Percentiles rank a stretch among this genome's conserved stretches.
These are phyloP conservation scores for Penicillium pancosmium DNA, from an alignment of 495 filamentous ascomycete genomes.

Conservation along the genomic window DNA sequence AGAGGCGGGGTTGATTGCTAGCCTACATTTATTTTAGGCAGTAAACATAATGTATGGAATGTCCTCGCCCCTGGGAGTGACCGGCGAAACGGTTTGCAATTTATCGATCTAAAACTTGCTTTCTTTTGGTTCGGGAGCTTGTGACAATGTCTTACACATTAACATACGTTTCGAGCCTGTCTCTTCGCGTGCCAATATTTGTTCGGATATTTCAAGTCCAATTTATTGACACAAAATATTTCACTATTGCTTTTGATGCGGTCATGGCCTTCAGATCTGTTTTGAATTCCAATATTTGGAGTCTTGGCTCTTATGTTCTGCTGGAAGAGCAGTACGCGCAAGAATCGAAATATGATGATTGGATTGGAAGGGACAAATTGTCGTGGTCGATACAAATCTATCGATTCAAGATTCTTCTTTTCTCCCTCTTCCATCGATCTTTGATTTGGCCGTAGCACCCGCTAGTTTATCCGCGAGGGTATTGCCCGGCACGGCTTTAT, in stretches of 20 bases:
- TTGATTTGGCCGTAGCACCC: not conserved
- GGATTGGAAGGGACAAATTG: no score
- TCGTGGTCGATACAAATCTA: no score
- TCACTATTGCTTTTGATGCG: not conserved
- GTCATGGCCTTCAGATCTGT: constrained; percentile 1
- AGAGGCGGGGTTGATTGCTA: not conserved
- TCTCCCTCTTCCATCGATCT: no score
- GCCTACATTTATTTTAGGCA: not conserved
- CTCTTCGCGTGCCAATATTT: no score
- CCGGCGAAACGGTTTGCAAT: no score
- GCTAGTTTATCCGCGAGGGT: not conserved
- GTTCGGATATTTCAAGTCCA: no score
- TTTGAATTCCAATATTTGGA: constrained; percentile 7
- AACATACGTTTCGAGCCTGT: no score
- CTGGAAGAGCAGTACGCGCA: not conserved
- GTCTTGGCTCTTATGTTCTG: not conserved
- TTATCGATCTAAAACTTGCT: no score
- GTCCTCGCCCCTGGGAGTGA: not conserved
- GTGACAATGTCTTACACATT: no score
- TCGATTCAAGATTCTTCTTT: no score
- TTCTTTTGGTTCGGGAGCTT: no score
- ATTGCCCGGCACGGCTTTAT: not conserved
- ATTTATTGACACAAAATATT: not conserved
- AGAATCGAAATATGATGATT: not conserved
- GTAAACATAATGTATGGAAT: not conserved